Conservation (phyloP, 768 basidiomycete genomes). For the Tricholoma terreum region DNA sequence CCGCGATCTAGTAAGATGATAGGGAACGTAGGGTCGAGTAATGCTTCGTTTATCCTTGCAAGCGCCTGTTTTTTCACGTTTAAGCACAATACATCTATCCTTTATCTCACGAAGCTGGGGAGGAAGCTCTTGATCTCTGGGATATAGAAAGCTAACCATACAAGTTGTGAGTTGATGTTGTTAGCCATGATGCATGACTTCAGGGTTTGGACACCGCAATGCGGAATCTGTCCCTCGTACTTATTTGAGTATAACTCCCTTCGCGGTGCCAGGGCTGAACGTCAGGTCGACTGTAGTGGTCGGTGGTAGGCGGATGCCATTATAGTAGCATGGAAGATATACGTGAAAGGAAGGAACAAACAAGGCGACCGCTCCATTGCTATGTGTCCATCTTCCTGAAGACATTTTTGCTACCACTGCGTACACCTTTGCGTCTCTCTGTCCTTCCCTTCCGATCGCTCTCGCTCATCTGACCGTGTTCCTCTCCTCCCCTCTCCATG, state of each 20-base stretch:
- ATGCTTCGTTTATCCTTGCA: background rate
- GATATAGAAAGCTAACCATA: too few relatives aligned
- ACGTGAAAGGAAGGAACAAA: background rate
- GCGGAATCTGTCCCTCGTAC: too few relatives aligned
- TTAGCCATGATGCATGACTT: too few relatives aligned
- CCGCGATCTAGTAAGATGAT: background rate
- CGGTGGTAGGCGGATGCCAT: background rate
- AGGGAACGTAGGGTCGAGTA: background rate
- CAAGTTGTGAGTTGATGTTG: too few relatives aligned
- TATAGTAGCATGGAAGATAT: background rate
- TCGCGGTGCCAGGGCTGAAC: too few relatives aligned
- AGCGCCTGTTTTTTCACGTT: background rate
- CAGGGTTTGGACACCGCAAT: too few relatives aligned
- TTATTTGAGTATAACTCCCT: too few relatives aligned
- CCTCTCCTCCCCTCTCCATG: slow-evolving; percentile 75
- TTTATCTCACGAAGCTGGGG: too few relatives aligned
- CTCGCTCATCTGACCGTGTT: slow-evolving; percentile 49
- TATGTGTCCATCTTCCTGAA: slow-evolving; percentile 45
- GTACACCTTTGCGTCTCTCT: slow-evolving; percentile 69
- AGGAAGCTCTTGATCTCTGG: too few relatives aligned
- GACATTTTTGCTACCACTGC: slow-evolving; percentile 90
- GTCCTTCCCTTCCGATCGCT: slow-evolving; percentile 76
- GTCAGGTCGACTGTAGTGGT: too few relatives aligned
- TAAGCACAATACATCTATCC: background rate
- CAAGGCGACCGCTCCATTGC: background rate